Conservation (phyloP, 768 basidiomycete species). For the Boletus vermiculosoides region DNA sequence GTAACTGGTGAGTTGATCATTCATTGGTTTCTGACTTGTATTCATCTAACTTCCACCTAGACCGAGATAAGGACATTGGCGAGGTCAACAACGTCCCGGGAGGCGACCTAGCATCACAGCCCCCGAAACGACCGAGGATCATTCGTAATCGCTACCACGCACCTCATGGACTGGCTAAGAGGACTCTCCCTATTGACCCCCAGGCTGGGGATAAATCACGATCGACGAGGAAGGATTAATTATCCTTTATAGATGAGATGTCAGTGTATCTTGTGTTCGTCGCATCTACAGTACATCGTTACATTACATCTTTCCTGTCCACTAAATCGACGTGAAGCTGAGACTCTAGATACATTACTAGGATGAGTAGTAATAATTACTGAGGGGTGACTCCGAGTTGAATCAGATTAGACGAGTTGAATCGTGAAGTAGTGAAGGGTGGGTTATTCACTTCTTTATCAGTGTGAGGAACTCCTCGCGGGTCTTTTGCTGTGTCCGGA, state of each 20-base stretch:
- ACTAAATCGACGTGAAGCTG: slow-evolving; percentile 10
- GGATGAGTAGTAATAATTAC: slow-evolving; percentile 21
- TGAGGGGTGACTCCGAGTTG: slow-evolving; percentile 32
- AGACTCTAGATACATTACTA: slow-evolving; percentile 21
- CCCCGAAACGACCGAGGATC: slow-evolving; percentile 61
- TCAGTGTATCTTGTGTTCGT: slow-evolving; percentile 11
- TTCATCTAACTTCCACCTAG: slow-evolving; percentile 33
- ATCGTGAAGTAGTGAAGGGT: slow-evolving; percentile 34
- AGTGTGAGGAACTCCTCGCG: slow-evolving; percentile 94
- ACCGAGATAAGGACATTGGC: slow-evolving; percentile 60
- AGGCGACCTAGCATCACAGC: slow-evolving; percentile 39
- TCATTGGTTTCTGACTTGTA: background rate
- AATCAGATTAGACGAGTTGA: slow-evolving; percentile 45
- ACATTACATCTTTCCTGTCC: slow-evolving; percentile 17
- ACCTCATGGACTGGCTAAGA: slow-evolving; percentile 50
- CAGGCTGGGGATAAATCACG: slow-evolving; percentile 57
- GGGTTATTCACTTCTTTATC: slow-evolving; percentile 49
- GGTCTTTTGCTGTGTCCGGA: slow-evolving; percentile 98
- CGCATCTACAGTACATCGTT: slow-evolving; percentile 12
- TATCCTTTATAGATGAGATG: slow-evolving; percentile 3
- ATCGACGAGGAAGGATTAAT: slow-evolving; percentile 52
- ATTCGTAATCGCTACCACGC: slow-evolving; percentile 51
- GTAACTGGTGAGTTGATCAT: slow-evolving; percentile 53
- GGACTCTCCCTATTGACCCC: slow-evolving; percentile 61
- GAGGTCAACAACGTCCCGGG: slow-evolving; percentile 37